Evolutionary conservation across 2,329 filamentous ascomycete genomes (phyloP), one percentile per base, ranked within the genome.

Genomic region (Scleromitrula shiraiana): DNA sequence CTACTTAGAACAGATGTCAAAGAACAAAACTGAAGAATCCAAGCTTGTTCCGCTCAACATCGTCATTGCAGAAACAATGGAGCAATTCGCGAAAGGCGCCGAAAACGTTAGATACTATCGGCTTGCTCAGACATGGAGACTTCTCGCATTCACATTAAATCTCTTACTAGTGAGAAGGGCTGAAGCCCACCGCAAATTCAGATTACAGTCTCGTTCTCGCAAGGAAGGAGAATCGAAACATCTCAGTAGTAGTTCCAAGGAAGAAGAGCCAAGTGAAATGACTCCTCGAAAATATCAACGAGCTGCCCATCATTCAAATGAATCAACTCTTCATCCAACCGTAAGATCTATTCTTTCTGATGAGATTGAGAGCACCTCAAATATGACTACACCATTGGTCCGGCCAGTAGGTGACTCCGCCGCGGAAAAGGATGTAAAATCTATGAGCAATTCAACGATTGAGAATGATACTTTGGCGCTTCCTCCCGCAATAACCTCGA

Each of bases 71-170:
- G 51, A 56, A 2, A 78, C 80, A 7, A 66, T 82, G 51, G 75
- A 80, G 52, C 66, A 71, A 29, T 83, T 76, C 56, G 78, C 78
- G 2, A 67, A 64, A 20, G 73, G 75, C n/a, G 76, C 80, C 2
- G 77, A 82, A 54, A 67, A 65, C 3, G 72, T 75, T 17, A 73
- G 71, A 26, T 68, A 77, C 40, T 83, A 77, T 58, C 72, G 80
- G 1, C 68, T 83, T 0, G 77, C 80, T 5, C 80, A 83, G 59
- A 80, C 78, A 1, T 83, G 80, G 80, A 73, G 78, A 24, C 70
- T 82, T 10, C 59, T 83, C 17, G 72, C 74, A 0, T 81, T 76
- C 56, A 74, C 74, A 8, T 72, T 80, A 54, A 65, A 68, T 17
- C 62, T 80, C 10, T 66, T 83, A 1, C 67, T 83, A 2, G 67